Conservation (phyloP, 331 rosid genomes). For the Quercus phellos region DNA sequence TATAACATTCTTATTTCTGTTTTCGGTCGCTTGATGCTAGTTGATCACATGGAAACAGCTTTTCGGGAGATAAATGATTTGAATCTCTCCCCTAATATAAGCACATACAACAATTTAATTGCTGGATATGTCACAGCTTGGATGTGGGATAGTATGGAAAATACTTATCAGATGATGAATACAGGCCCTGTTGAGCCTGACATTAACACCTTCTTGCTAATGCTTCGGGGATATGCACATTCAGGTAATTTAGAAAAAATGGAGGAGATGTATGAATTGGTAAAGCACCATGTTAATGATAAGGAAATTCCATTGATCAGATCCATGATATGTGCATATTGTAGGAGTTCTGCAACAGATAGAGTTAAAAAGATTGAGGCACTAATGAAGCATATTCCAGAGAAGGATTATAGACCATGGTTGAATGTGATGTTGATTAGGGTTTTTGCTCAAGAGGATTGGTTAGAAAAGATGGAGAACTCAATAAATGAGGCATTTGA, state of each 20-base stretch:
- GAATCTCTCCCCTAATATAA: constrained; percentile 33
- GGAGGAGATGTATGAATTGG: constrained; percentile 55
- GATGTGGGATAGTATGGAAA: constrained; percentile 82
- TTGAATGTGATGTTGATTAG: constrained; percentile 58
- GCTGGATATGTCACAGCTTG: constrained; percentile 67
- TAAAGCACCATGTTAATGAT: constrained; percentile 35
- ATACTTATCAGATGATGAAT: constrained; percentile 48
- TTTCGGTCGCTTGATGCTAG: constrained; percentile 59
- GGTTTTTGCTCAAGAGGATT: constrained; percentile 59
- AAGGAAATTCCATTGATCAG: constrained; percentile 41
- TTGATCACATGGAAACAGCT: constrained; percentile 67
- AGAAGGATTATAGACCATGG: constrained; percentile 65
- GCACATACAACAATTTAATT: constrained; percentile 60
- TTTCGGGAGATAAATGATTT: constrained; percentile 42
- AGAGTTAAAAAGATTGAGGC: constrained; percentile 43
- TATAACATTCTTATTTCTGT: constrained; percentile 64
- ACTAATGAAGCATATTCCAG: constrained; percentile 55
- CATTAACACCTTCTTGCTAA: constrained; percentile 39
- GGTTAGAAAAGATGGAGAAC: constrained; percentile 61
- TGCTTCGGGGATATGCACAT: constrained; percentile 84
- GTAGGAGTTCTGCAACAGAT: constrained; percentile 50
- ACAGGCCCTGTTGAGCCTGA: constrained; percentile 43
- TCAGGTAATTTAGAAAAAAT: constrained; percentile 60
- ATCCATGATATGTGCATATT: constrained; percentile 71
- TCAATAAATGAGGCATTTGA: constrained; percentile 69